phyloP scores from a whole-genome alignment of 2,329 filamentous ascomycete genomes.

The Xylariaceae sp. region DNA sequence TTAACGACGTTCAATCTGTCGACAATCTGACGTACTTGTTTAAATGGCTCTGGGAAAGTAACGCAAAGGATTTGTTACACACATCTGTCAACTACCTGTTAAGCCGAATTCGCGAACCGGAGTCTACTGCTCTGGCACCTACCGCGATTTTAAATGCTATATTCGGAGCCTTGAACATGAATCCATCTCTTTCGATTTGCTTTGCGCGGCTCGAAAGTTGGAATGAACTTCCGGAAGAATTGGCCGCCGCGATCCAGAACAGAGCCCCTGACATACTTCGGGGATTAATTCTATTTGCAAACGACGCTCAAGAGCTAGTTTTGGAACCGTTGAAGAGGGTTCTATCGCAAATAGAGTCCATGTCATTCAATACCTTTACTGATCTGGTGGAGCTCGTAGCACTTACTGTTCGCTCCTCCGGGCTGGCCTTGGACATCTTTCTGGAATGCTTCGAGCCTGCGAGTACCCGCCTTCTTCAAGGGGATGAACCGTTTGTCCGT shows the following conservation, averaged over 20 bases:
- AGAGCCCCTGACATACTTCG: background rate
- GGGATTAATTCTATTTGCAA: constrained; percentile 3
- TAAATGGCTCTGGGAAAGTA: background rate
- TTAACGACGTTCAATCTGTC: background rate
- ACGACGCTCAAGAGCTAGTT: constrained; percentile 7
- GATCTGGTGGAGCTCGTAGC: constrained; percentile 7
- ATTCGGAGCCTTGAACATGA: constrained; percentile 1
- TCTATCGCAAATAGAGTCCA: background rate
- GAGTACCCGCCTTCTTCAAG: constrained; percentile 1
- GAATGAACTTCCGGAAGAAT: background rate
- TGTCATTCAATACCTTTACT: background rate
- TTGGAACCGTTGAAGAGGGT: constrained; percentile 1
- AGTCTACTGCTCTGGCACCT: background rate
- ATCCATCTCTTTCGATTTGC: background rate
- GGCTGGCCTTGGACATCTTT: constrained; percentile 4
- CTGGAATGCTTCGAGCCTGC: constrained; percentile 11
- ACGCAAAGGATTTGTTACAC: constrained; percentile 2
- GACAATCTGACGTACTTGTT: background rate
- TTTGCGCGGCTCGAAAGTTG: constrained; percentile 2
- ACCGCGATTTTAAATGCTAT: background rate
- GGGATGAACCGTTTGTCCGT: background rate
- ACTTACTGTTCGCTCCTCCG: constrained; percentile 4
- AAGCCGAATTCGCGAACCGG: background rate
- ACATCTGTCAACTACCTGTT: constrained; percentile 1
- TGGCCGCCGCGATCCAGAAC: constrained; percentile 2